Evolutionary conservation across 2,329 filamentous ascomycete genomes (phyloP).

Genomic region (Fusarium neocosmosporiellum): DNA sequence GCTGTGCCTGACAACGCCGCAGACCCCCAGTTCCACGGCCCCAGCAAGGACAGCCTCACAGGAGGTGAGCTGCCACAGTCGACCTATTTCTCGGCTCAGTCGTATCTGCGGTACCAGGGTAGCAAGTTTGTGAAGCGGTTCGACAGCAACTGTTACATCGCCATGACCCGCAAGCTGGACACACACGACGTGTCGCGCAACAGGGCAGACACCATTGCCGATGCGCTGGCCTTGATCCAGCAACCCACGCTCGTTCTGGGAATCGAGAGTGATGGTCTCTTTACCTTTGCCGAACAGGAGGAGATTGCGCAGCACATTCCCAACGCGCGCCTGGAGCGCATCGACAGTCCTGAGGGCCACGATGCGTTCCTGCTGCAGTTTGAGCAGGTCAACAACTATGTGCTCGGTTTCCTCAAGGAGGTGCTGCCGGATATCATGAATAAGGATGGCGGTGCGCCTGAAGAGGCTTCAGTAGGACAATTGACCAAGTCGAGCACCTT

Average conservation of each 20-base stretch:
- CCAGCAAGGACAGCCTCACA: constrained; percentile 62
- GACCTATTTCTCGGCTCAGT: constrained; percentile 98
- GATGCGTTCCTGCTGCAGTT: constrained; percentile 98
- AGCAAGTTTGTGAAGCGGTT: constrained; percentile 97
- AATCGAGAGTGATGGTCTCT: constrained; percentile 94
- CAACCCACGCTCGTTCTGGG: constrained; percentile 93
- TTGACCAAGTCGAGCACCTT: constrained; percentile 91
- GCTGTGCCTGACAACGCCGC: constrained; percentile 42
- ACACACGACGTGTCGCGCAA: constrained; percentile 93
- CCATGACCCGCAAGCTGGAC: constrained; percentile 96
- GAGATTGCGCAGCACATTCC: constrained; percentile 87
- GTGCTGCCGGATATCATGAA: constrained; percentile 90
- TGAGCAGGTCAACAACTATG: constrained; percentile 92
- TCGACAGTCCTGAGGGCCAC: constrained; percentile 94
- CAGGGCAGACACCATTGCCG: constrained; percentile 73
- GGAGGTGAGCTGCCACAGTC: constrained; percentile 68
- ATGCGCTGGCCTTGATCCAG: constrained; percentile 83
- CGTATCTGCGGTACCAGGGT: constrained; percentile 95
- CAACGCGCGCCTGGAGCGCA: constrained; percentile 81
- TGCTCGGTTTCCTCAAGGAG: constrained; percentile 84
- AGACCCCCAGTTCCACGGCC: constrained; percentile 78
- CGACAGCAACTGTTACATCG: constrained; percentile 98
- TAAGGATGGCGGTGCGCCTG: constrained; percentile 62
- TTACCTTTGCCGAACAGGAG: constrained; percentile 96
- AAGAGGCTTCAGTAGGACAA: constrained; percentile 65